Conservation (phyloP, 2,329 filamentous ascomycete species). For the Trichothecium roseum region DNA sequence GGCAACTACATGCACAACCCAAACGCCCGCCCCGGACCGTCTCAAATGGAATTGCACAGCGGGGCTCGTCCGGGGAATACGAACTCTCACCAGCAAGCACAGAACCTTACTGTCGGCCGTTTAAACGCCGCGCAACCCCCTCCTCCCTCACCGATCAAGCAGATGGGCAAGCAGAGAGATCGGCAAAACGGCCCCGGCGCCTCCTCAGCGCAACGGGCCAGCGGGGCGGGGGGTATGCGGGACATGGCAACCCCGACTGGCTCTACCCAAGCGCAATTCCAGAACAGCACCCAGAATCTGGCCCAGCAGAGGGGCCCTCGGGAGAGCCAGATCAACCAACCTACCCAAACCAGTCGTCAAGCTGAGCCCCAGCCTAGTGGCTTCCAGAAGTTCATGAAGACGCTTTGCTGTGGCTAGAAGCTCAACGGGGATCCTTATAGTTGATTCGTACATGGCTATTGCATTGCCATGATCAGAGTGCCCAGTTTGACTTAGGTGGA, state of each 20-base stretch:
- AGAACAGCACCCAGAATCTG: conserved; percentile 86
- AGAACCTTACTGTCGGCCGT: conserved; percentile 68
- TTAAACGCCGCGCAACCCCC: conserved; percentile 91
- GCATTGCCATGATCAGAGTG: too few species aligned
- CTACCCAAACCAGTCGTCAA: conserved; percentile 42
- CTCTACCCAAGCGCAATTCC: conserved; percentile 92
- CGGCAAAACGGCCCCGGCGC: conserved; percentile 71
- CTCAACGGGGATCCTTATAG: neutral
- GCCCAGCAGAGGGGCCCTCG: conserved; percentile 53
- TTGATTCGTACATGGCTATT: too few species aligned
- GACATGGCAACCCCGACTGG: conserved; percentile 77
- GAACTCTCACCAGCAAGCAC: conserved; percentile 51
- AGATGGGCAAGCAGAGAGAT: conserved; percentile 63
- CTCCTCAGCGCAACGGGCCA: conserved; percentile 65
- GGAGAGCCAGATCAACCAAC: conserved; percentile 46
- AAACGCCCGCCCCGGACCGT: conserved; percentile 69
- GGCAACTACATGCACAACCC: conserved; percentile 59
- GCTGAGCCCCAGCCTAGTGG: conserved; percentile 67
- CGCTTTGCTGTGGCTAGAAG: conserved; percentile 73
- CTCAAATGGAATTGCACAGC: conserved; percentile 74
- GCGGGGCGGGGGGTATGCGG: conserved; percentile 60
- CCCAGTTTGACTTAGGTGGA: too few species aligned
- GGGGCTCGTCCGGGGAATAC: conserved; percentile 56
- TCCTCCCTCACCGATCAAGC: conserved; percentile 75
- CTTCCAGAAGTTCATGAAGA: conserved; percentile 88